phyloP scores from a whole-genome alignment of 163 green algal genomes.

The Volvox carteri region DNA sequence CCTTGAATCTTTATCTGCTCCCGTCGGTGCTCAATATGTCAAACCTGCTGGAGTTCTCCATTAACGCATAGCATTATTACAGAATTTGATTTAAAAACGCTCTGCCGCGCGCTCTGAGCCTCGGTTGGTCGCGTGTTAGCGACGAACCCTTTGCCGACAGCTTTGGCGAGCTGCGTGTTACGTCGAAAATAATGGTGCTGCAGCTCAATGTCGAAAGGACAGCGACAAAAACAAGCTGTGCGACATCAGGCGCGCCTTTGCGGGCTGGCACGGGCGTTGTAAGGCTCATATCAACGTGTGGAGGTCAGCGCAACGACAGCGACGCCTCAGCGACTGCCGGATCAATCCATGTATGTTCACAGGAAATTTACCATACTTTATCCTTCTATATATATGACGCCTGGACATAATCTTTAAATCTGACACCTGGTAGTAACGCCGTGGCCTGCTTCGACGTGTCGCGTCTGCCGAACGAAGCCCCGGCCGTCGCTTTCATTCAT shows the following conservation, averaged over 20 bases:
- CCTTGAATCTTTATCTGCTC: too few relatives aligned
- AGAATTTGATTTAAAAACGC: too few relatives aligned
- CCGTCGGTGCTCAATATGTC: too few relatives aligned
- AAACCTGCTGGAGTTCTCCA: too few relatives aligned
- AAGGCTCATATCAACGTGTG: neutral
- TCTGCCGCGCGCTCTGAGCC: too few relatives aligned
- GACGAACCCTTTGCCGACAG: neutral
- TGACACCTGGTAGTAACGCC: too few relatives aligned
- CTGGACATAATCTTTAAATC: too few relatives aligned
- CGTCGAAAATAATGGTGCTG: neutral
- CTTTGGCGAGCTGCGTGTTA: constrained; percentile 6
- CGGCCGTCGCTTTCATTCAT: too few relatives aligned
- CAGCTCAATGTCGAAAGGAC: neutral
- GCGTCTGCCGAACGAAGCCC: too few relatives aligned
- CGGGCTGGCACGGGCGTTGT: neutral
- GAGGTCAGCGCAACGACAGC: neutral
- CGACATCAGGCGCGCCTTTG: neutral
- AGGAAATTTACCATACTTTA: neutral
- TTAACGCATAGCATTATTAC: too few relatives aligned
- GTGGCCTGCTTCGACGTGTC: too few relatives aligned
- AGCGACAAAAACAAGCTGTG: neutral
- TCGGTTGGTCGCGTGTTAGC: too few relatives aligned
- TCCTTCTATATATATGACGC: neutral
- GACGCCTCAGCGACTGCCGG: neutral
- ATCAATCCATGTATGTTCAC: neutral